Percentiles rank a stretch among this genome's conserved stretches.
Conservation (phyloP, 495 filamentous ascomycete genomes). For the Penicillium taxi region DNA sequence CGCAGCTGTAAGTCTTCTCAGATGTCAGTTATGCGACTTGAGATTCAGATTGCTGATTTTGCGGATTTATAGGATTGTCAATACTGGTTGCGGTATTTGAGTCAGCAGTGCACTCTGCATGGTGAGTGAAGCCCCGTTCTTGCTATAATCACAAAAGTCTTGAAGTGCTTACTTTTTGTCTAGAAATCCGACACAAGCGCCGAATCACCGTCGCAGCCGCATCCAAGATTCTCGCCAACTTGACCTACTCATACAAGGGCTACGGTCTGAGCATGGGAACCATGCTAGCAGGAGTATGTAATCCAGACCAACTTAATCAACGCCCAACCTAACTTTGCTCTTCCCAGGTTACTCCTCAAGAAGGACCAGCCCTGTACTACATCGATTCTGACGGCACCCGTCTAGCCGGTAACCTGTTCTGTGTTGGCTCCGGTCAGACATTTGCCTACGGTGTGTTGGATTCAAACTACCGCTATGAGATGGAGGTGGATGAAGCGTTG, state of each 20-base stretch:
- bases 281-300: conserved; percentile 87
- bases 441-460: conserved; percentile 98
- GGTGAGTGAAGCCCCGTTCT: too few species aligned
- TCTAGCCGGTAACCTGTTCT: conserved; percentile 89
- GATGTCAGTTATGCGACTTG: not conserved
- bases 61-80: conserved; percentile 72
- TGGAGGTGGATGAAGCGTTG: conserved; percentile 77
- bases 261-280: conserved; percentile 97
- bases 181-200: conserved; percentile 93
- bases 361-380: conserved; percentile 97
- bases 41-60: conserved; percentile 1
- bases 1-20: conserved; percentile 62
- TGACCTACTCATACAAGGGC: conserved; percentile 97
- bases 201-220: conserved; percentile 95
- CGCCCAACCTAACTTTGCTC: not conserved
- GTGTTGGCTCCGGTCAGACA: conserved; percentile 95
- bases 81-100: conserved; percentile 98
- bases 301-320: not conserved
- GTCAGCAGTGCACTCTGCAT: conserved; percentile 97
- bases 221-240: conserved; percentile 95
- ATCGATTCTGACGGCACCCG: conserved; percentile 97
- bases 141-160: too few species aligned
- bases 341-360: conserved; percentile 62
- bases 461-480: conserved; percentile 84
- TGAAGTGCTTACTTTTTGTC: too few species aligned